A percentile compares a stretch with the other conserved stretches of the same genome.
These are phyloP conservation scores for Cladorrhinum samala DNA, from an alignment of 495 filamentous ascomycete genomes.

Conservation along the genomic window DNA sequence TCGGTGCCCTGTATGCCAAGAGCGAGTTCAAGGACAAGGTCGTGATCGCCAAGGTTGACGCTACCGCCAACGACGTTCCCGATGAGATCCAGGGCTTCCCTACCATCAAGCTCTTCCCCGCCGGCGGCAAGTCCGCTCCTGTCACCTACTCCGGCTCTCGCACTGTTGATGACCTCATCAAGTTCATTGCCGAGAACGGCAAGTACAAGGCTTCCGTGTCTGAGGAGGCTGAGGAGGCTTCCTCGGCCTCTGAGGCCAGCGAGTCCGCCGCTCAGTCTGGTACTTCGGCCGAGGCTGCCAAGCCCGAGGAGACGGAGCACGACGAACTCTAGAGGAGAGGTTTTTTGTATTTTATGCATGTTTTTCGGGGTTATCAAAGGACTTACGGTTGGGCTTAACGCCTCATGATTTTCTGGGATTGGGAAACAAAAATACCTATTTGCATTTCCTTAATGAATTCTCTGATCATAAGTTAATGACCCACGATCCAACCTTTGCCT, in stretches of 20 bases:
- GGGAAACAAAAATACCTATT: conserved; percentile 27
- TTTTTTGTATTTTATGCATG: conserved; percentile 21
- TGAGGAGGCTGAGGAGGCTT: conserved; percentile 50
- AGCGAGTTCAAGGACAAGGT: conserved; percentile 73
- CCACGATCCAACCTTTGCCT: not conserved
- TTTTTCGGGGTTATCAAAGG: conserved; percentile 23
- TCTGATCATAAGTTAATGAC: conserved; percentile 8
- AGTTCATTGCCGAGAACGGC: conserved; percentile 93
- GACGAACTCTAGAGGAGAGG: conserved; percentile 57
- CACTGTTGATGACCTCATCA: conserved; percentile 87
- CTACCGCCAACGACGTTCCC: conserved; percentile 92
- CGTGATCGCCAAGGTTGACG: conserved; percentile 95
- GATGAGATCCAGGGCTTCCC: conserved; percentile 98
- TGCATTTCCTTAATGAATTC: conserved; percentile 20
- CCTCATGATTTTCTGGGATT: conserved; percentile 16
- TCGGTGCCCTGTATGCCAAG: conserved; percentile 71
- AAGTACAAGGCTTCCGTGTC: conserved; percentile 65
- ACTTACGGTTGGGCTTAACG: conserved; percentile 8
- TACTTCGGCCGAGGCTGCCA: conserved; percentile 28
- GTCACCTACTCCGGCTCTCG: conserved; percentile 84
- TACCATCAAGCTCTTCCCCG: conserved; percentile 97
- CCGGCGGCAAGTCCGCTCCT: conserved; percentile 77
- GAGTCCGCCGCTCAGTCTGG: conserved; percentile 25
- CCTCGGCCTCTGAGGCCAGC: conserved; percentile 43
- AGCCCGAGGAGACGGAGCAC: conserved; percentile 45